Evolutionary conservation across 164 flowering plant genomes (phyloP), one percentile per base, ranked within the genome.

Genomic region (Stephania cephalantha): DNA sequence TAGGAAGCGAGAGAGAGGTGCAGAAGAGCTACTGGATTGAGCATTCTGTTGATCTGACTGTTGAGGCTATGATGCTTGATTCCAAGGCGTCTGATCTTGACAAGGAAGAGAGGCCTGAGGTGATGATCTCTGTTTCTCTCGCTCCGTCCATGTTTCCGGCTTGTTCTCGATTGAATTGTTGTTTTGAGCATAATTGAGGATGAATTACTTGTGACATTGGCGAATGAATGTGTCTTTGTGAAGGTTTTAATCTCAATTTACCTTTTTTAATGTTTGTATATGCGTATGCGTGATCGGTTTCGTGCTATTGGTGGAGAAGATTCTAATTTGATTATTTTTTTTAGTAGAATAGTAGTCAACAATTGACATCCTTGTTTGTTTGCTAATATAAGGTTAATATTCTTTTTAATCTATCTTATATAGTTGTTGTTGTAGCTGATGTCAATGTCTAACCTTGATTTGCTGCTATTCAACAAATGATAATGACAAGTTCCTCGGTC

Each of bases 31-130:
- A 93, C 82, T 95, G 98, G 99, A 80, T 80, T 15, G 96, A 95
- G 80, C 97, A 95, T 73, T 88, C 97, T 9, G 80, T 68, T 6
- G 91, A 90, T 46, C 83, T 91, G 63, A 90, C 95, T 0, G 87
- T 95, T 55, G 97, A 95, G 75, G 90, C 97, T 18, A 95, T 93
- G 99, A 95, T 95, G 99, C 98, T 93, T 45, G 98, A 95, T 80
- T 93, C 98, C 74, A 87, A 87, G 76, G 98, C 99, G 18, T 71
- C 91, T 22, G 98, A 95, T 79, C 98, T 95, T 50, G 99, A 95
- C 85, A 95, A 93, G 79, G 97, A 90, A 83, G 99, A 95, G 83
- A 85, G 97, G 29, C 98, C 98, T 76, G 99, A 95, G 80, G 99
- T 91, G 82, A 65, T 35, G 10, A 68, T 74, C 73, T 78, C 45